phyloP scores from a whole-genome alignment of 2,329 filamentous ascomycete genomes.

The Sporothrix pseudoabietina region DNA sequence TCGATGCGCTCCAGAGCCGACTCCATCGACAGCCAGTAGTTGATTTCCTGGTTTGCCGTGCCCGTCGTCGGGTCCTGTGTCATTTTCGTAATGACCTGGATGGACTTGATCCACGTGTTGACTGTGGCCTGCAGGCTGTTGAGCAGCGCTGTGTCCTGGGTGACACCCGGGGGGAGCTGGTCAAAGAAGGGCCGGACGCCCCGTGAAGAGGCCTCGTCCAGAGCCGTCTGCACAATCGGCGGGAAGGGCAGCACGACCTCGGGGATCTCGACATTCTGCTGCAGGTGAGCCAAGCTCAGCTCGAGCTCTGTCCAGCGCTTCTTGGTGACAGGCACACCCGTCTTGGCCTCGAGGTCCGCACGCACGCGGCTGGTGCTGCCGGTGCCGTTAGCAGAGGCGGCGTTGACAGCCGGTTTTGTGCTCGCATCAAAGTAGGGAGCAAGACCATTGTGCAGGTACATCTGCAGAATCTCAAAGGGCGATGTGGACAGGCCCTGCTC shows the following conservation, averaged over 20 bases:
- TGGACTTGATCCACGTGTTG: slow-evolving; percentile 98
- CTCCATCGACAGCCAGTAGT: slow-evolving; percentile 99
- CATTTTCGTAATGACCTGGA: slow-evolving; percentile 93
- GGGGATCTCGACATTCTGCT: slow-evolving; percentile 97
- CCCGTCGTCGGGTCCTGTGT: slow-evolving; percentile 74
- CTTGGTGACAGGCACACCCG: slow-evolving; percentile 94
- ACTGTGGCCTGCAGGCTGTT: slow-evolving; percentile 93
- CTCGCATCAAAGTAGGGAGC: slow-evolving; percentile 97
- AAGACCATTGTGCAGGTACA: slow-evolving; percentile 85
- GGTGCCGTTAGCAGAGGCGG: slow-evolving; percentile 55
- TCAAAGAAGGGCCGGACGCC: slow-evolving; percentile 74
- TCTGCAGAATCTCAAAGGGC: slow-evolving; percentile 90
- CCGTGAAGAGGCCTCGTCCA: slow-evolving; percentile 73
- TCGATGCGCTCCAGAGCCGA: slow-evolving; percentile 90
- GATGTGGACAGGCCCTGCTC: slow-evolving; percentile 74
- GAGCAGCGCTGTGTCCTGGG: slow-evolving; percentile 87
- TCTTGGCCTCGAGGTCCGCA: slow-evolving; percentile 86
- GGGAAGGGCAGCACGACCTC: slow-evolving; percentile 86
- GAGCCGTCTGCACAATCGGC: slow-evolving; percentile 79
- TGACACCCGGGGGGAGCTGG: slow-evolving; percentile 70
- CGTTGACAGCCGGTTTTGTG: slow-evolving; percentile 71
- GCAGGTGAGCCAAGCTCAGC: slow-evolving; percentile 83
- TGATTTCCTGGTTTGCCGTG: slow-evolving; percentile 95
- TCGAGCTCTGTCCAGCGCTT: slow-evolving; percentile 95
- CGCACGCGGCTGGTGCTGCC: slow-evolving; percentile 51